A percentile compares a stretch with the other conserved stretches of the same genome.
These are phyloP conservation scores for Zalaria obscura DNA, from an alignment of 2,329 filamentous ascomycete species.

Conservation along the genomic window DNA sequence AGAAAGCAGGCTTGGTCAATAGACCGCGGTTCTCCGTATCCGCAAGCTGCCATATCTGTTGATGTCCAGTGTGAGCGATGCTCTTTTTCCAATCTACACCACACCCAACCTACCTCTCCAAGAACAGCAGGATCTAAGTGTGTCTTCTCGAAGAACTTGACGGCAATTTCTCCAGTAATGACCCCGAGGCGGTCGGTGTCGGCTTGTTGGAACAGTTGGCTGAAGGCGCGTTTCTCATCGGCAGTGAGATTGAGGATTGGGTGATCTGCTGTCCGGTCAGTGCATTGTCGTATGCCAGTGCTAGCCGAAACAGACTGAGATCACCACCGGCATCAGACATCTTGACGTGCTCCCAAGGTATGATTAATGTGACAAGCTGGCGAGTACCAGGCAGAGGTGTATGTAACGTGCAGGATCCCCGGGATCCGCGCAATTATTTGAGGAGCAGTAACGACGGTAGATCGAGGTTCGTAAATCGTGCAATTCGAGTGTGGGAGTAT, in stretches of 20 bases:
- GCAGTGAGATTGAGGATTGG: conserved; percentile 53
- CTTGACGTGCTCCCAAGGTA: too few relatives aligned
- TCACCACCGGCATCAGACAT: too few relatives aligned
- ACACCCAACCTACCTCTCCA: conserved; percentile 54
- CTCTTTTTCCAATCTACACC: background rate
- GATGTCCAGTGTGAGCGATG: conserved; percentile 1
- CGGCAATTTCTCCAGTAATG: conserved; percentile 87
- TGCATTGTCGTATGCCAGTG: background rate
- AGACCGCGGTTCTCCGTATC: conserved; percentile 94
- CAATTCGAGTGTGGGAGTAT: too few relatives aligned
- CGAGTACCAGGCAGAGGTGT: too few relatives aligned
- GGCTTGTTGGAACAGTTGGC: conserved; percentile 82
- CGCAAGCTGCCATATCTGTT: conserved; percentile 95
- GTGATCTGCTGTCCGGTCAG: conserved; percentile 12
- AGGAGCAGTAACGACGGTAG: too few relatives aligned
- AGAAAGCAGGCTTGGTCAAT: conserved; percentile 83
- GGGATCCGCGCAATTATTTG: too few relatives aligned
- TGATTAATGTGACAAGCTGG: too few relatives aligned
- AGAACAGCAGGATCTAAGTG: conserved; percentile 72
- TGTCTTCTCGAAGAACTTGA: conserved; percentile 97
- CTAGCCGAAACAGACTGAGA: too few relatives aligned
- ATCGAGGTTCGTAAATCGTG: too few relatives aligned
- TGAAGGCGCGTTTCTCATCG: conserved; percentile 89
- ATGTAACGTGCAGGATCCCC: too few relatives aligned
- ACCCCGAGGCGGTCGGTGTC: conserved; percentile 86